Percentiles rank a stretch among this genome's conserved stretches.
Evolutionary conservation across 2,329 filamentous ascomycete genomes (phyloP).

Genomic region (Aspergillus flavus): DNA sequence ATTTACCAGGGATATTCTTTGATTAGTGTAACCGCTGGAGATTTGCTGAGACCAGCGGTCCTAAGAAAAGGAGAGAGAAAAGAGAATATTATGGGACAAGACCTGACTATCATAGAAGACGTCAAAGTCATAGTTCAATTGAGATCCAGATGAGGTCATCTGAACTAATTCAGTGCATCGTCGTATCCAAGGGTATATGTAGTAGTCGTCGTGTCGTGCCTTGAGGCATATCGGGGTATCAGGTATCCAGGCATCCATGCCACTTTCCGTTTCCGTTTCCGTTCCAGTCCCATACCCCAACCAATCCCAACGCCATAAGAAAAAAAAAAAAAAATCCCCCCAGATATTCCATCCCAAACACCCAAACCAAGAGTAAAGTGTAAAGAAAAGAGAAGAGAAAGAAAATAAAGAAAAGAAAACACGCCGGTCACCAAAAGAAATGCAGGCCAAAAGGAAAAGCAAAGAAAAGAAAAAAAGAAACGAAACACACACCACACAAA

Average conservation of each 20-base stretch:
- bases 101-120: neutral
- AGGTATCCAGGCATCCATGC: constrained; percentile 8
- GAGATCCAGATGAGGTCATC: neutral
- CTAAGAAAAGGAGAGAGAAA: neutral
- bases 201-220: neutral
- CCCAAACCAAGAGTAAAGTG: constrained; percentile 4
- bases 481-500: neutral
- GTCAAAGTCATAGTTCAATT: neutral
- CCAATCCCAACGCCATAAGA: constrained; percentile 8
- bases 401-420: constrained; percentile 1
- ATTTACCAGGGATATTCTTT: neutral
- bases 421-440: constrained; percentile 4
- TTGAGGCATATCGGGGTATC: constrained; percentile 4
- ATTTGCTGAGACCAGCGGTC: neutral
- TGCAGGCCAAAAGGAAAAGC: neutral
- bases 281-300: constrained; percentile 6
- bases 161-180: neutral
- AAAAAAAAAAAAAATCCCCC: constrained; percentile 2
- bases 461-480: constrained; percentile 1
- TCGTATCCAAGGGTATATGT: constrained; percentile 2
- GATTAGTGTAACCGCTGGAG: neutral
- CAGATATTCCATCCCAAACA: constrained; percentile 7
- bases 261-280: constrained; percentile 7
- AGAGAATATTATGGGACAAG: neutral
- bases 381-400: constrained; percentile 10